Evolutionary conservation across 1,139 yeast species (phyloP), one percentile per base, ranked within the genome.

Genomic region (Blastobotrys malaysiensis): DNA sequence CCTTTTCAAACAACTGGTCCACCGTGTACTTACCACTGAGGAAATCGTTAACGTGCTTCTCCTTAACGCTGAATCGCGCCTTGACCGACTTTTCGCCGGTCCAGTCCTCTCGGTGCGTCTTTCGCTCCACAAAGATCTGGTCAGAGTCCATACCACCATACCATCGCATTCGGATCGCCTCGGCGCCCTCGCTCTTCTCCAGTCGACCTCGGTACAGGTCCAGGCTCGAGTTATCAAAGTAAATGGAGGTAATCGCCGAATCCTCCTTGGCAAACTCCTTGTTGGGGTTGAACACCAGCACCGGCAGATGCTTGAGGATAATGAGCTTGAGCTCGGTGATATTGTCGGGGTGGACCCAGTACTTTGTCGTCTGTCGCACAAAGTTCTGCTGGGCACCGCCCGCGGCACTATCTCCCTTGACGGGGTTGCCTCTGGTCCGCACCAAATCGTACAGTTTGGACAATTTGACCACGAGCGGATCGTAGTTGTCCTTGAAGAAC

Each of bases 41-140:
- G 69, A 88, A 93, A 51, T 83, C 82, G 69, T 93, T 93, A 53
- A 91, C 93, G 66, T 89, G 82, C 70, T 87, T 88, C 69, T 93
- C 99, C 71, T 91, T 93, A 64, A 93, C 76, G 11, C 91, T 84
- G 73, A 93, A 93, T 70, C 99, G 82, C 3, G 98, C 98, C 74
- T 93, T 93, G 61, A 93, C 99, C 9, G 97, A 88, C 73, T 91
- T 91, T 72, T 93, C 99, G 65, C 99, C 99, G 2, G 99, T 93
- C 99, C 99, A 93, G 74, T 93, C 99, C 72, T 93, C 99, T 72
- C 99, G 82, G 69, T 93, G 99, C 13, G 99, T 93, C 72, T 93
- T 93, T 72, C 99, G 83, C 73, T 93, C 99, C 43, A 93, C 96
- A 63, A 93, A 93, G 55, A 93, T 89, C 52, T 88, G 88, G 63